Conservation (phyloP, 73 alveolate genomes). For the Paramecium primaurelia region DNA sequence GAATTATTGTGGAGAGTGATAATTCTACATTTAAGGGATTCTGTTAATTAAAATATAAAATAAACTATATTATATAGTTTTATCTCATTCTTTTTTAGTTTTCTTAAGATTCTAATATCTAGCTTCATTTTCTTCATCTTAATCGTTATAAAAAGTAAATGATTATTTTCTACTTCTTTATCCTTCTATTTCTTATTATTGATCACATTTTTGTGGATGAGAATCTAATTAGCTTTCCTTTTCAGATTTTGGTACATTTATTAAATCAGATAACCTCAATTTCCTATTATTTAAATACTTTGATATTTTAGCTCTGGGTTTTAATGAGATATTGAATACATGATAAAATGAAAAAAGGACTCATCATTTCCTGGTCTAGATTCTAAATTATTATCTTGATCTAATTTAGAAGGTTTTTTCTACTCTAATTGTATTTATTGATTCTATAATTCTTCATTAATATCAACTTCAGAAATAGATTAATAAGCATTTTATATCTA, state of each 20-base stretch:
- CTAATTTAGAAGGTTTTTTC: neutral
- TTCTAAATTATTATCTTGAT: neutral
- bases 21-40: neutral
- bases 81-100: neutral
- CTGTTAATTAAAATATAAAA: neutral
- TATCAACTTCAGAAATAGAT: neutral
- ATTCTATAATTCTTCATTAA: neutral
- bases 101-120: neutral
- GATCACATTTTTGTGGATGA: neutral
- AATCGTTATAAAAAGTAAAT: constrained; percentile 37
- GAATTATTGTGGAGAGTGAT: neutral
- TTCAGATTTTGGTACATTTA: neutral
- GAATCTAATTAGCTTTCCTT: neutral
- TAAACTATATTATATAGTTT: neutral
- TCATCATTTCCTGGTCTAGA: constrained; percentile 38
- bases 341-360: constrained; percentile 34
- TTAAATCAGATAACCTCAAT: neutral
- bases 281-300: neutral
- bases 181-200: neutral
- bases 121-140: constrained; percentile 8
- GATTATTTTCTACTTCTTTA: constrained; percentile 28
- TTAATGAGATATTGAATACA: neutral
- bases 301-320: neutral
- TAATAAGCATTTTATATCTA: neutral
- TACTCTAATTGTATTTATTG: neutral